Base-by-base conservation (phyloP, 2,329 filamentous ascomycete genomes). In the Ceratocystis eucalypticola region DNA sequence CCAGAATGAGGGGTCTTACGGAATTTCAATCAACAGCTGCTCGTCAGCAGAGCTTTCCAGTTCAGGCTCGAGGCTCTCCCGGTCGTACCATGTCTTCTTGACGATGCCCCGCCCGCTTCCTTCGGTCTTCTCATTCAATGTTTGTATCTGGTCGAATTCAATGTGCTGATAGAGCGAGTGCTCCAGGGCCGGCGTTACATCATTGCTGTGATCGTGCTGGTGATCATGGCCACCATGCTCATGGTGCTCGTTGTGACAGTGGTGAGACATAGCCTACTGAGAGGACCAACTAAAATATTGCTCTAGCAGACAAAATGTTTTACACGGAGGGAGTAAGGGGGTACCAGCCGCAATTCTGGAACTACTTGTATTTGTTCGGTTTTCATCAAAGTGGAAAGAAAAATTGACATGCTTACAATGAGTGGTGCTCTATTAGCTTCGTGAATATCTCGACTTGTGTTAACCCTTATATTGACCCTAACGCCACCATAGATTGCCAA, bases 151-250 rank as follows among this genome's bases (percentile, higher is more conserved):
- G 76, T 90, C 87, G 77, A 97, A 96, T 74, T 92, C 85, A 76
- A 99, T 91, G 74, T 96, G 88, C 70, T 89, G 85, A 79, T 96
- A 97, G 45, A 99, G 85, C 53, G 91, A 91, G 71, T 87, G 88
- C 76, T 97, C 93, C 17, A 96, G 80, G 1, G 92, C 93, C 0
- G 94, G 94, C 1, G 89, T 92, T 72, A 96, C 84, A 78, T 97
- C 93, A 78, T 97, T 89, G 61, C 84, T 87, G 77, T 96, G 93
- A 75, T 96, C 91, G 75, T 96, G 91, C 71, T 85, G 79, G 67
- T 79, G 80, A 70, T 84, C 81, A 70, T 79, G 77, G 69, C 79
- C 78, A 66, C 75, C 79, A 71, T 81, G 78, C 69, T 77, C 73
- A 28, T 73, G 73, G 70, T 82, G 79, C 69, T 82, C 80, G 69